Evolutionary conservation across 805 yeast genomes (phyloP), one percentile per base, ranked within the genome.

Genomic region (Cyberlindnera xishuangbannaensis): DNA sequence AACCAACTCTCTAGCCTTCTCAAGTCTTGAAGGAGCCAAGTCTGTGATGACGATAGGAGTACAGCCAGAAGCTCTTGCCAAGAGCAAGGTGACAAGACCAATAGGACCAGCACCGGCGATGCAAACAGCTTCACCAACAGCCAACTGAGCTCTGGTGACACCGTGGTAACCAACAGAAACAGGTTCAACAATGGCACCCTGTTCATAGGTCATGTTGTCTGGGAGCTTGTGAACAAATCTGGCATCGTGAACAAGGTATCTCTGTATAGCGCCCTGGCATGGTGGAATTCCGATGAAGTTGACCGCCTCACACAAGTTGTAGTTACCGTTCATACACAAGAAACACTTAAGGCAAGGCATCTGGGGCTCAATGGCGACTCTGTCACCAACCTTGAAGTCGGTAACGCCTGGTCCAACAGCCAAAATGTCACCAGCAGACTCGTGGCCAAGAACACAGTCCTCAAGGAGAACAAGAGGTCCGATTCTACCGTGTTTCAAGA

Each of bases 51-150:
- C 66, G 13, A 73, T 41, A 19, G 78, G 78, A 20, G 67, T 59
- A 5, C 75, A 74, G 16, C 79, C 79, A 2, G 69, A 61, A 11
- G 76, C 76, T 21, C 64, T 59, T 9, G 76, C 75, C 29, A 71
- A 50, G 4, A 65, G 41, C 30, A 74, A 62, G 17, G 72, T 53
- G 25, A 69, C 62, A 20, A 73, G 53, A 12, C 79, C 79, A 43
- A 73, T 73, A n/a, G 79, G 78, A 15, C 79, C 78, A 13, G 77
- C 76, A 33, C 80, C 80, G 26, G 68, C 62, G 33, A 73, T 58
- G 28, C 68, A 49, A 10, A 60, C 62, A 16, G 73, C 70, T 41
- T 65, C 66, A 31, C 77, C 78, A n/a, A 70, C 47, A 34, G 55
- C 57, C 27, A 73, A 53, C 13, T 67, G 65, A 3, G 75, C 64